Evolutionary conservation across 2,329 filamentous ascomycete genomes (phyloP), one percentile per base, ranked within the genome.

Genomic region (Diaporthe ilicicola): DNA sequence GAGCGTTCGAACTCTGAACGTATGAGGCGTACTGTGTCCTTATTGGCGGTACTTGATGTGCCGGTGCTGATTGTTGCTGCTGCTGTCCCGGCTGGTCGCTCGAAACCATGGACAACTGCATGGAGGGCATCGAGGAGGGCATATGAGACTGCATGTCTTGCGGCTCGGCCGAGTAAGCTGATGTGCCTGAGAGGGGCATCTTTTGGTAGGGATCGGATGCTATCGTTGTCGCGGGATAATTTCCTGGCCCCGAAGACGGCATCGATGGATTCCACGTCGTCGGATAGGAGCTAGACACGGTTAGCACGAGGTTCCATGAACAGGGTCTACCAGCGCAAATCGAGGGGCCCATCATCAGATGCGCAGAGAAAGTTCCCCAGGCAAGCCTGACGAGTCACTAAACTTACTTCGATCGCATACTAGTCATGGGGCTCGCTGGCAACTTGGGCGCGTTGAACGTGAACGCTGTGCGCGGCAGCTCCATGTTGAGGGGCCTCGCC

Each of bases 361-460:
- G n/a, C 8, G 22, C 13, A 24, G 44, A 8, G 10, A 4, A 2
- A 15, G 3, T 19, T 15, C 44, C 51, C 53, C 17, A 24, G 3
- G 7, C n/a, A 17, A 17, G 15, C 13, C 37, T 10, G 19, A 4
- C n/a, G 12, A 24, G 51, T 29, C 15, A 19, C n/a, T 59, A 2
- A 6, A 85, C 87, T 82, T 83, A 90, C 88, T 88, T 89, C 27
- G 88, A 89, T 77, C 88, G 82, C 82, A 90, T 87, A 10, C 59
- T 66, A 50, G 83, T 83, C 78, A 89, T 83, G 19, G 86, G 86
- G 71, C 83, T 85, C 32, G 85, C 83, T 0, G 87, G 85, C 69
- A 89, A 81, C 75, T 89, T 90, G 0, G 87, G 85, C 1, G 88
- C 82, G 73, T 82, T 89, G 73, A 90, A 90, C 2, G 87, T 89